These are phyloP conservation scores for Salvia hispanica DNA, from an alignment of 257 asterid species.

Conservation along the genomic window DNA sequence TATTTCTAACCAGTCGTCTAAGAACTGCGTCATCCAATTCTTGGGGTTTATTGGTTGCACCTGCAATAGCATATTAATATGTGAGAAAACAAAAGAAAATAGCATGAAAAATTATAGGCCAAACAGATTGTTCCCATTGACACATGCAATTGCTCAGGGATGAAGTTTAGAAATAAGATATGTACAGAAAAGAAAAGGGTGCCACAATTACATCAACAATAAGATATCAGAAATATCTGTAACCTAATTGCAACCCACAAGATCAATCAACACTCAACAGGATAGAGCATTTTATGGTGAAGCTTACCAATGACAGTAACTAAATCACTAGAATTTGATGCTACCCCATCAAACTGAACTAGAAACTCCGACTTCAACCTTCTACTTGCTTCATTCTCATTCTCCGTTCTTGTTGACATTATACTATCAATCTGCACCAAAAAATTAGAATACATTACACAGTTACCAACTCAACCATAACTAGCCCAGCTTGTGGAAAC, in stretches of 20 bases:
- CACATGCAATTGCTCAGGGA: conserved; percentile 14
- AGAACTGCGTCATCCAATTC: conserved; percentile 99
- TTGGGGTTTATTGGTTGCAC: conserved; percentile 99
- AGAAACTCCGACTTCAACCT: conserved; percentile 95
- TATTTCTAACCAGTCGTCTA: conserved; percentile 87
- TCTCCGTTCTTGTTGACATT: conserved; percentile 91
- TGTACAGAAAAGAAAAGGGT: conserved; percentile 9
- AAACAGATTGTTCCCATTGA: conserved; percentile 2
- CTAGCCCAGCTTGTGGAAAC: conserved; percentile 18
- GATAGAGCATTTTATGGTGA: conserved; percentile 24
- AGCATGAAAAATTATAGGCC: background rate
- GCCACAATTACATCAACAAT: conserved; percentile 17
- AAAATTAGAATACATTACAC: conserved; percentile 9
- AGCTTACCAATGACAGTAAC: conserved; percentile 86
- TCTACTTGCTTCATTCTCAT: conserved; percentile 98
- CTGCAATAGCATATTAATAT: conserved; percentile 51
- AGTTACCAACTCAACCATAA: conserved; percentile 20
- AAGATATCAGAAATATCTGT: conserved; percentile 10
- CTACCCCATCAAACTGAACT: conserved; percentile 95
- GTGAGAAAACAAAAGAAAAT: conserved; percentile 23
- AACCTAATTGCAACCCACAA: conserved; percentile 16
- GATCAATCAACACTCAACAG: conserved; percentile 14
- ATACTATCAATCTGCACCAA: conserved; percentile 85
- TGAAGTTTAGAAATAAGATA: conserved; percentile 4
- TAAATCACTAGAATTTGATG: conserved; percentile 81